Evolutionary conservation across 495 filamentous ascomycete genomes (phyloP).

Genomic region (Poronia punctata): DNA sequence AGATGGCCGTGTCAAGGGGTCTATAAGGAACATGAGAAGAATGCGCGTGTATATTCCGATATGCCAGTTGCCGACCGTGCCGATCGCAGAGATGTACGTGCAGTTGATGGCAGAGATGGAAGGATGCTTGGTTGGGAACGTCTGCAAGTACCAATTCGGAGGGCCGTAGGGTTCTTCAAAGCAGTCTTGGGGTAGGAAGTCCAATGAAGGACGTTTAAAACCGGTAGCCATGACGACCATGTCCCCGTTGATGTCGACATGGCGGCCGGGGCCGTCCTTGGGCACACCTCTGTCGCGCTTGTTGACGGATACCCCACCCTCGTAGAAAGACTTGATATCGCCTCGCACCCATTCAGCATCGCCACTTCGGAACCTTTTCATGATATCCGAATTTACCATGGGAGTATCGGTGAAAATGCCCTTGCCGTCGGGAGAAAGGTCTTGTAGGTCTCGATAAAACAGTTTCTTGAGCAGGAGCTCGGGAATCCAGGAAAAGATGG

Average conservation of each 20-base stretch:
- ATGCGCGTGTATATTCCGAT: slow-evolving; percentile 85
- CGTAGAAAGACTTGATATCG: slow-evolving; percentile 61
- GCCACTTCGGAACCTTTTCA: slow-evolving; percentile 69
- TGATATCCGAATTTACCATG: slow-evolving; percentile 78
- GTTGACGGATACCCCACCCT: slow-evolving; percentile 62
- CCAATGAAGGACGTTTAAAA: slow-evolving; percentile 63
- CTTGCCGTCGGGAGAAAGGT: slow-evolving; percentile 60
- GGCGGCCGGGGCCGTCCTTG: slow-evolving; percentile 61
- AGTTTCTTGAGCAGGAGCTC: slow-evolving; percentile 66
- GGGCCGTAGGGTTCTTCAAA: slow-evolving; percentile 67
- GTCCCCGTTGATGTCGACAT: slow-evolving; percentile 58
- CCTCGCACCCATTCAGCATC: slow-evolving; percentile 73
- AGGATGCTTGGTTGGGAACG: slow-evolving; percentile 62
- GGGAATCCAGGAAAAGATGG: slow-evolving; percentile 65
- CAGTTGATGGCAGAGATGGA: slow-evolving; percentile 73
- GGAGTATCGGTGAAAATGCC: slow-evolving; percentile 77
- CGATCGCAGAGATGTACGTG: slow-evolving; percentile 77
- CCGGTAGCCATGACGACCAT: slow-evolving; percentile 82
- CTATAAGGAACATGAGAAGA: slow-evolving; percentile 76
- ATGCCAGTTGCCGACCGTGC: slow-evolving; percentile 76
- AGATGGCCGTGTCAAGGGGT: slow-evolving; percentile 65
- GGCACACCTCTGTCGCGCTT: slow-evolving; percentile 64
- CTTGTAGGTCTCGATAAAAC: slow-evolving; percentile 80
- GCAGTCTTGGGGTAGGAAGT: slow-evolving; percentile 63
- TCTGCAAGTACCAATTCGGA: slow-evolving; percentile 83